phyloP scores from a whole-genome alignment of 768 basidiomycete species.

The Hygrocybe coccinea region DNA sequence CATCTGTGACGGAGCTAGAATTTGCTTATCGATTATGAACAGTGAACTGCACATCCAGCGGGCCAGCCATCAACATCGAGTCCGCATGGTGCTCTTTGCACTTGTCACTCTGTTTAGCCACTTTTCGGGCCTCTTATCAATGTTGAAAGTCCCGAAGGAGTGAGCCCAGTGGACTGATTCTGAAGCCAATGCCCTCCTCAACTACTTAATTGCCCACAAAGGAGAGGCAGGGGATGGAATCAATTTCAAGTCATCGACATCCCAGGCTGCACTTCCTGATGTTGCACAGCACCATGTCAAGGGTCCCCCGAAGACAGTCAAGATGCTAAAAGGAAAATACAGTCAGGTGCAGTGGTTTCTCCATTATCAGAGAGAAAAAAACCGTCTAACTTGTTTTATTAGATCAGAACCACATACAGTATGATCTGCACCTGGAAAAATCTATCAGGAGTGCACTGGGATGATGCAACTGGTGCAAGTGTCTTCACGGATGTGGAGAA shows the following conservation, averaged over 20 bases:
- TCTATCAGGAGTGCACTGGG: background rate
- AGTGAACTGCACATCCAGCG: too few species aligned
- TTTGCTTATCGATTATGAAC: too few species aligned
- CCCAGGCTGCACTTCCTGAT: slow-evolving; percentile 2
- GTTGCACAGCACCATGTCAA: slow-evolving; percentile 7
- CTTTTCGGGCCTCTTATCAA: background rate
- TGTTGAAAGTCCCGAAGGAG: background rate
- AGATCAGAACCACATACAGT: background rate
- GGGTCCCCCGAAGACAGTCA: slow-evolving; percentile 11
- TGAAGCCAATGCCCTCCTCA: slow-evolving; percentile 16
- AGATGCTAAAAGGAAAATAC: background rate
- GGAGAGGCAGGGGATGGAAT: slow-evolving; percentile 23
- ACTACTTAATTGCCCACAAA: slow-evolving; percentile 18
- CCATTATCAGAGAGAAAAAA: slow-evolving; percentile 5
- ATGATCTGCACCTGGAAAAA: background rate
- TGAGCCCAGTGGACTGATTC: slow-evolving; percentile 9
- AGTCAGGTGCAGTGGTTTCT: slow-evolving; percentile 14
- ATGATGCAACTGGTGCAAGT: background rate
- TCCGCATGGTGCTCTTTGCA: too few species aligned
- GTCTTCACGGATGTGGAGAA: background rate
- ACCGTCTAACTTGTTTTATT: background rate
- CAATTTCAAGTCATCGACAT: slow-evolving; percentile 19
- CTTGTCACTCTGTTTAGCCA: slow-evolving; percentile 23
- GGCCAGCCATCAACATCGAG: too few species aligned
- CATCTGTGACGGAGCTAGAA: too few species aligned